These are phyloP conservation scores for Decorospora gaudefroyi DNA, from an alignment of 2,329 filamentous ascomycete genomes.

Conservation along the genomic window DNA sequence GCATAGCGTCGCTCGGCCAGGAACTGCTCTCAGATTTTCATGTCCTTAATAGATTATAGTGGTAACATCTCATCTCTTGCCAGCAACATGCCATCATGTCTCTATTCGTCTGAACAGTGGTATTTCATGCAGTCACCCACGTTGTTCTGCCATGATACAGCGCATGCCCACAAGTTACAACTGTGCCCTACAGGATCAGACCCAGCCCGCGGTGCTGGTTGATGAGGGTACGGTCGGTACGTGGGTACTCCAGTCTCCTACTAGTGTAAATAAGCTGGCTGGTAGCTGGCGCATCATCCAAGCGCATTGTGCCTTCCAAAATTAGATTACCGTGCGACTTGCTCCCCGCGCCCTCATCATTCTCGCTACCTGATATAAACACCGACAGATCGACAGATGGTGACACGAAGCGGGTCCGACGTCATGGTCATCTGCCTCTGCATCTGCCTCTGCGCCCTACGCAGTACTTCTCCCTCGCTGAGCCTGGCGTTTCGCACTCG, in stretches of 20 bases:
- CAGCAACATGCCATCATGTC: too few relatives aligned
- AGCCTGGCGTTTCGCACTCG: slow-evolving; percentile 17
- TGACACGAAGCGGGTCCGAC: not conserved
- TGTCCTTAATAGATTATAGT: too few relatives aligned
- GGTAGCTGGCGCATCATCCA: slow-evolving; percentile 8
- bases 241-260: too few relatives aligned
- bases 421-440: slow-evolving; percentile 8
- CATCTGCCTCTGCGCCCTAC: too few relatives aligned
- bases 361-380: slow-evolving; percentile 11
- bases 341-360: slow-evolving; percentile 2
- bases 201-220: slow-evolving; percentile 8
- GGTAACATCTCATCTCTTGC: too few relatives aligned
- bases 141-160: slow-evolving; percentile 2
- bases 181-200: not conserved
- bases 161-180: not conserved
- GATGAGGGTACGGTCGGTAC: slow-evolving; percentile 8
- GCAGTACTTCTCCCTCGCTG: slow-evolving; percentile 9
- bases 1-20: slow-evolving; percentile 15
- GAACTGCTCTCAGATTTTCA: slow-evolving; percentile 7
- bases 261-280: slow-evolving; percentile 2
- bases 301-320: slow-evolving; percentile 22
- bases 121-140: slow-evolving; percentile 2
- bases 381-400: slow-evolving; percentile 1
- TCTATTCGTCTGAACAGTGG: too few relatives aligned
- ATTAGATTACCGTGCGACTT: slow-evolving; percentile 13